phyloP scores from a whole-genome alignment of 805 yeast species.

The Candida quercuum region DNA sequence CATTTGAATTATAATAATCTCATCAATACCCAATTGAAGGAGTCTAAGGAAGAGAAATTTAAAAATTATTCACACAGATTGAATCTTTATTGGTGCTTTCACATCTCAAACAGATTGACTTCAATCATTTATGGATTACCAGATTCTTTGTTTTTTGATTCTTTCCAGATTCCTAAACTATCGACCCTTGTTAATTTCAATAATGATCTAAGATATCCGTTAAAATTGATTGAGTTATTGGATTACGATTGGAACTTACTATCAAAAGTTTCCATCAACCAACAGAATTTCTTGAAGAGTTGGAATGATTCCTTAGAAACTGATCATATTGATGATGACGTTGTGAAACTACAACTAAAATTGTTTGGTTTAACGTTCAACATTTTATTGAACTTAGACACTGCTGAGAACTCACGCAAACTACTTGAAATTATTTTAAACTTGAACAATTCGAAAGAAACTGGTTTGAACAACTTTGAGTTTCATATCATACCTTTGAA shows the following conservation, averaged over 20 bases:
- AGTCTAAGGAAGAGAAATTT: conserved; percentile 18
- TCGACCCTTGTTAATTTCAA: conserved; percentile 29
- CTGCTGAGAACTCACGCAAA: conserved; percentile 8
- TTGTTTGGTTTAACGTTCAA: conserved; percentile 9
- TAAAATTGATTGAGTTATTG: conserved; percentile 28
- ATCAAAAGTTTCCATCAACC: conserved; percentile 3
- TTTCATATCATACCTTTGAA: conserved; percentile 24
- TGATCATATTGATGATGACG: conserved; percentile 17
- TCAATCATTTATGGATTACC: conserved; percentile 20
- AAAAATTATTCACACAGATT: conserved; percentile 25
- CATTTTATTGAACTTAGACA: conserved; percentile 14
- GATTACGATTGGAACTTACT: conserved; percentile 8
- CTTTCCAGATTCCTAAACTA: conserved; percentile 28
- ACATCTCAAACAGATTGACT: conserved; percentile 25
- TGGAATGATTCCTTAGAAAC: conserved; percentile 30
- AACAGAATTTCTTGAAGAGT: conserved; percentile 26
- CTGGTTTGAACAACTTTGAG: conserved; percentile 22
- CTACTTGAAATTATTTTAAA: conserved; percentile 9
- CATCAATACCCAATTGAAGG: conserved; percentile 8
- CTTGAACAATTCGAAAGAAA: conserved; percentile 11
- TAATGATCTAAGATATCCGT: conserved; percentile 28
- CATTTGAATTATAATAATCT: conserved; percentile 21
- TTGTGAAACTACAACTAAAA: conserved; percentile 16
- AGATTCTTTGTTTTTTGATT: conserved; percentile 17
- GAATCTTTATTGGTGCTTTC: conserved; percentile 39